Evolutionary conservation across 306 rosid genomes (phyloP), one percentile per base, ranked within the genome.

Genomic region (Cyclanthera cordifolia): DNA sequence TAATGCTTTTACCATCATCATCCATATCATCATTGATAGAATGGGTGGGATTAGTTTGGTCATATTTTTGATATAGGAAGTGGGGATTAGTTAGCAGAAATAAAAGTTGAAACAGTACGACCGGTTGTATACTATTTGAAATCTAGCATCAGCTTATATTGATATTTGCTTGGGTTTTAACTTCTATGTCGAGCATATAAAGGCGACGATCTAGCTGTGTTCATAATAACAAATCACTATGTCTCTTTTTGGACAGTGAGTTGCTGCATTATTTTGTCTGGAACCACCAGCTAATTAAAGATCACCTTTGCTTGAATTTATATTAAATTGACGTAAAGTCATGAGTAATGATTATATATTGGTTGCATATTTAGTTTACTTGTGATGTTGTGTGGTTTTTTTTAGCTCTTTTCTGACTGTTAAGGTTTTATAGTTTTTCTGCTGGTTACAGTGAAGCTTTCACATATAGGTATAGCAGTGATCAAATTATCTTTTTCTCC

Each of bases 241-340:
- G n/a, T 45, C 25, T 47, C 55, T 45, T 66, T 66, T 15, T 66
- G 43, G 71, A 46, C 54, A 47, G 71, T 66, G 55, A 66, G 34
- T 66, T 21, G 47, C 71, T 47, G 41, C 71, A 66, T 66, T 66
- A 47, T 46, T 66, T 66, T 66, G 71, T 66, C 71, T 47, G 55
- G 55, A 66, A 66, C 39, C 52, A 46, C 71, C 71, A 45, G 71
- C 71, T 66, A 66, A 47, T 24, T 45, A 46, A 66, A 45, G 54
- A 66, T 15, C 54, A 47, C 53, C 54, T 70, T 41, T 54, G 54
- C 64, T 61, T 70, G 61, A 54, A 67, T 79, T 19, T 73, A 24
- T 75, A 14, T 3, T 24, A 66, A 47, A 46, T 46, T 25, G 54
- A 66, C 47, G 25, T 45, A 14, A 65, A 45, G 70, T 21, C 54